A percentile compares a stretch with the other conserved stretches of the same genome.
Conservation (phyloP, 169 alveolate species). For the Perkinsus marinus region DNA sequence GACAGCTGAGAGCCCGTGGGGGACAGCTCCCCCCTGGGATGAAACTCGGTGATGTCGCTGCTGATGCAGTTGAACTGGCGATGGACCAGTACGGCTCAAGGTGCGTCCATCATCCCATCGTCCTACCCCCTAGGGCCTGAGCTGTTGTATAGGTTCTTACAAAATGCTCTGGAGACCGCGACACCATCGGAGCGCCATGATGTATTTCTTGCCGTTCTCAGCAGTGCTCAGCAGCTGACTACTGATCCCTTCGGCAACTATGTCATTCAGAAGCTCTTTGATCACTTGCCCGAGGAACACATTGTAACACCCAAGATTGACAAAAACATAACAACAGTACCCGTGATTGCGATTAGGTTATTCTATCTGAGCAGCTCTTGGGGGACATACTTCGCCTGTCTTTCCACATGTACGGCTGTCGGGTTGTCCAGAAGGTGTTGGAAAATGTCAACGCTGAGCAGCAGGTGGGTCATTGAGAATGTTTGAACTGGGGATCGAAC, state of each 20-base stretch:
- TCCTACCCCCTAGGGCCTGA: too few relatives aligned
- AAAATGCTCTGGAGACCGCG: not conserved
- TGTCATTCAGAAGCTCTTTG: conserved; percentile 36
- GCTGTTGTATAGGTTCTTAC: not conserved
- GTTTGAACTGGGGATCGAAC: not conserved
- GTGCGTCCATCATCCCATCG: not conserved
- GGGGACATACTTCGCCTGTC: conserved; percentile 31
- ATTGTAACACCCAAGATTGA: not conserved
- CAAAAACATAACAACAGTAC: too few relatives aligned
- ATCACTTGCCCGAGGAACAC: not conserved
- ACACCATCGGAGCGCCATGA: not conserved
- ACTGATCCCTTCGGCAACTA: conserved; percentile 33
- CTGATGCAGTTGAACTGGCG: not conserved
- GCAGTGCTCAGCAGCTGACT: conserved; percentile 18
- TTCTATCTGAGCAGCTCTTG: conserved; percentile 33
- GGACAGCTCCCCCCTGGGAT: not conserved
- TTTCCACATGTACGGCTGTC: conserved; percentile 35
- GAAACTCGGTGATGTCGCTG: not conserved
- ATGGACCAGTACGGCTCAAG: not conserved
- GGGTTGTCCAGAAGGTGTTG: conserved; percentile 26
- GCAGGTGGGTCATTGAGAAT: not conserved
- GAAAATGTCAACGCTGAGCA: conserved; percentile 1
- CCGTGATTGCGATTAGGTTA: not conserved
- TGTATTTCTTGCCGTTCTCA: conserved; percentile 11
- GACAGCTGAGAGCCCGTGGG: not conserved